Evolutionary conservation across 768 basidiomycete genomes (phyloP), one percentile per base, ranked within the genome.

Genomic region (Collybiopsis confluens): DNA sequence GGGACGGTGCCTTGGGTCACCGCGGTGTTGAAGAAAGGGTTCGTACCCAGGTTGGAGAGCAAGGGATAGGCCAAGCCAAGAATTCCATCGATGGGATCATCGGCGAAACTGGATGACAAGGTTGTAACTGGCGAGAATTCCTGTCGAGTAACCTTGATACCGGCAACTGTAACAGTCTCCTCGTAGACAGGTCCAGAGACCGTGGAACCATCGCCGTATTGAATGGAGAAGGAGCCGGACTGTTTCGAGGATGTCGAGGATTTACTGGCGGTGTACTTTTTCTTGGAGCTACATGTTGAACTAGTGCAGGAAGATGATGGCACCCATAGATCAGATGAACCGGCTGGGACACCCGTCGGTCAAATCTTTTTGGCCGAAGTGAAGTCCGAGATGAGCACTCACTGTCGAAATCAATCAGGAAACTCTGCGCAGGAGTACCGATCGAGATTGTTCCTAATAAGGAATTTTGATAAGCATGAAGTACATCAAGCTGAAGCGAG

Each of bases 161-260:
- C 52, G 3, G 61, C 61, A 16, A 62, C 61, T 15, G 43, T 49
- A 35, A 62, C 61, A 10, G 38, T 70, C 56, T 81, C 79, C 23
- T 59, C 62, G 61, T 68, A 77, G 15, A 72, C 64, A 10, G 62
- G 56, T 10, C 78, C 79, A 2, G 54, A 56, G 13, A 74, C 74
- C 1, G 66, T 61, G 0, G 69, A 72, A 1, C 77, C 75, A 48
- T 80, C 78, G 40, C 75, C 78, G 56, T 77, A 79, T 15, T 54
- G 28, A 43, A 80, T 68, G 13, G 55, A 61, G 61, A 78, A 77
- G 3, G 63, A 58, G 28, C 66, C 62, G n/a, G 59, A 47, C 18
- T 65, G 56, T 56, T 67, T 62, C 5, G 37, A 48, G 1, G 72
- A 61, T 1, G 73, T 70, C 0, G 69, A 65, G 21, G 67, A 69